phyloP scores from a whole-genome alignment of 495 filamentous ascomycete species.

The Aspergillus cristatus region DNA sequence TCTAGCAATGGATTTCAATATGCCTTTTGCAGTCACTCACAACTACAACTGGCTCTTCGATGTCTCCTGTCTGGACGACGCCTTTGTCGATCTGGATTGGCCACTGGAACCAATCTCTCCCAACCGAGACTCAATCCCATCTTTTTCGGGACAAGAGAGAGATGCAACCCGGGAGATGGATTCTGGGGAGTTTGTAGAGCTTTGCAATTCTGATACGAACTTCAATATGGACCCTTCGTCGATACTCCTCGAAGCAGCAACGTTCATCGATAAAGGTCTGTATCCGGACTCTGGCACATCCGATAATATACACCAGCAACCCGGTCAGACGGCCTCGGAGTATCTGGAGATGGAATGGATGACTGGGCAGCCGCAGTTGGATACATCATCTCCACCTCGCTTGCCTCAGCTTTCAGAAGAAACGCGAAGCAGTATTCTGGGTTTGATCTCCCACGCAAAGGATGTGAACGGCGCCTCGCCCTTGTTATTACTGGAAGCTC shows the following conservation, averaged over 20 bases:
- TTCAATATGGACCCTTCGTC: conserved; percentile 5
- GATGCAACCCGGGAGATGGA: no score
- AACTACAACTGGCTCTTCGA: conserved; percentile 53
- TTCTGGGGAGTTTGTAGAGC: no score
- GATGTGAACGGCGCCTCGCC: conserved; percentile 36
- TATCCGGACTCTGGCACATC: no score
- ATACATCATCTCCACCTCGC: conserved; percentile 1
- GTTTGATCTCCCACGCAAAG: conserved; percentile 32
- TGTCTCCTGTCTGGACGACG: conserved; percentile 27
- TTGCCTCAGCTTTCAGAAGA: conserved; percentile 20
- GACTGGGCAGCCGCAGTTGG: conserved; percentile 14
- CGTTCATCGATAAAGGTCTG: no score
- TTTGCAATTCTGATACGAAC: neutral
- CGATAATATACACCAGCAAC: no score
- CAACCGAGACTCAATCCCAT: no score
- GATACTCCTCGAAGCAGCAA: conserved; percentile 9
- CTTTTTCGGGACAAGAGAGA: no score
- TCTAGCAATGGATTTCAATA: conserved; percentile 44
- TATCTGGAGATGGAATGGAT: conserved; percentile 26
- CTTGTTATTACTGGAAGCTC: conserved; percentile 32
- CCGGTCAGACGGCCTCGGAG: neutral
- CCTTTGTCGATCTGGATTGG: conserved; percentile 23
- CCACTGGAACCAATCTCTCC: conserved; percentile 12
- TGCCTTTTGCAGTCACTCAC: conserved; percentile 45
- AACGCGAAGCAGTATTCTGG: conserved; percentile 30